Evolutionary conservation across 2,329 filamentous ascomycete species (phyloP).

Genomic region (Alternaria longipes): DNA sequence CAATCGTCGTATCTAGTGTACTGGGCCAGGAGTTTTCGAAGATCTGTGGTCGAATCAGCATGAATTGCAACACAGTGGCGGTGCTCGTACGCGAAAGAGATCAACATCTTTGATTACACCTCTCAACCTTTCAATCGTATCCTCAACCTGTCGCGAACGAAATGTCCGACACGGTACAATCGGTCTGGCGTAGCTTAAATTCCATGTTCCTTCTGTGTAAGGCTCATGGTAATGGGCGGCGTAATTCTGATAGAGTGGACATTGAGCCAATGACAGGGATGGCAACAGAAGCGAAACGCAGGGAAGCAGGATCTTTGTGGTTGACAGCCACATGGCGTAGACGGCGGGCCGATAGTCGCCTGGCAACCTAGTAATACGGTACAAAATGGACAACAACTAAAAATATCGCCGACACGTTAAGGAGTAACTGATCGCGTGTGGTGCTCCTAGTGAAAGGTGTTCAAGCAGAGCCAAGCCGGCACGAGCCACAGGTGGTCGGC

Average conservation of each 20-base stretch:
- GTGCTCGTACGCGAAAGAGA: conserved; percentile 60
- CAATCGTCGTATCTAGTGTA: conserved; percentile 77
- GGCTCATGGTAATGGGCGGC: conserved; percentile 53
- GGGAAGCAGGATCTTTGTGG: conserved; percentile 3
- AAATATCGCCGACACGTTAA: neutral
- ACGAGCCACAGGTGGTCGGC: conserved; percentile 9
- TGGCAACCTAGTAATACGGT: neutral
- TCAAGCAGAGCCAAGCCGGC: conserved; percentile 17
- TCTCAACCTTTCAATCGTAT: conserved; percentile 45
- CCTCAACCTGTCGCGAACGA: conserved; percentile 53
- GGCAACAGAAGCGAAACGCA: conserved; percentile 19
- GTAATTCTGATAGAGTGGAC: conserved; percentile 56
- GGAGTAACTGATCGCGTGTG: neutral
- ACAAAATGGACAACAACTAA: neutral
- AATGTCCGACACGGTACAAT: conserved; percentile 58
- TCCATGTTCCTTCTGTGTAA: conserved; percentile 52
- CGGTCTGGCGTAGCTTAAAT: conserved; percentile 57
- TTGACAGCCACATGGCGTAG: conserved; percentile 17
- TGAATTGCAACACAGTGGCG: neutral
- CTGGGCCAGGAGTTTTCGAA: conserved; percentile 79
- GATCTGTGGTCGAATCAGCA: conserved; percentile 46
- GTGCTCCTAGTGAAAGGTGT: conserved; percentile 3
- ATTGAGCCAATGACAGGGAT: conserved; percentile 43
- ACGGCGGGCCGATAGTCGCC: neutral
- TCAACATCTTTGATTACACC: conserved; percentile 62